Conservation (phyloP, 371 early-diverging fungal genomes). For the Mortierella sp. region DNA sequence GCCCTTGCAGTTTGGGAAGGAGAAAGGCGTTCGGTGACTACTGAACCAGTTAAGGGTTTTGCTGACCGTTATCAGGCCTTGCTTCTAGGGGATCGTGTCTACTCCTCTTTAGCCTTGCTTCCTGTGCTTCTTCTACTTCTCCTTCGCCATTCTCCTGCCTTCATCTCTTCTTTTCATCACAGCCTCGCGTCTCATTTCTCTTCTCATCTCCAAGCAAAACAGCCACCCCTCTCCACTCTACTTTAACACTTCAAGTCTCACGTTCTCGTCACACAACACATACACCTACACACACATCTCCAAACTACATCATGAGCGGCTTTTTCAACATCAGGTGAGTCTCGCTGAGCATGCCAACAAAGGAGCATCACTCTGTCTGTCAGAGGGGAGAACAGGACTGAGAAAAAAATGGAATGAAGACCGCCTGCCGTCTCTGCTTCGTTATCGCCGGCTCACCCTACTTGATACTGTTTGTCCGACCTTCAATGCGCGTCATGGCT, state of each 20-base stretch:
- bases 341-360: background rate
- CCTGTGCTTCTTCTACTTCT: background rate
- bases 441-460: background rate
- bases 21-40: too few relatives aligned
- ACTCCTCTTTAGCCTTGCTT: background rate
- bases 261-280: background rate
- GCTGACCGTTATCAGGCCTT: background rate
- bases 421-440: background rate
- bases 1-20: too few relatives aligned
- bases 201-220: background rate
- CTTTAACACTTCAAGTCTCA: background rate
- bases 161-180: constrained; percentile 1
- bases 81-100: background rate
- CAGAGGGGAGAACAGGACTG: background rate
- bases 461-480: background rate
- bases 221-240: background rate
- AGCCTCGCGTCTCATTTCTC: background rate
- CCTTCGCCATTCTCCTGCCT: background rate
- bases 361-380: background rate
- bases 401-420: too few relatives aligned
- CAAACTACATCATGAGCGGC: constrained; percentile 42
- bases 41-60: background rate
- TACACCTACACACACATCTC: background rate
- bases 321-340: constrained; percentile 56
- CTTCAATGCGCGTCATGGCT: constrained; percentile 1